Evolutionary conservation across 345 rosid species (phyloP).

Genomic region (Theobroma cacao): DNA sequence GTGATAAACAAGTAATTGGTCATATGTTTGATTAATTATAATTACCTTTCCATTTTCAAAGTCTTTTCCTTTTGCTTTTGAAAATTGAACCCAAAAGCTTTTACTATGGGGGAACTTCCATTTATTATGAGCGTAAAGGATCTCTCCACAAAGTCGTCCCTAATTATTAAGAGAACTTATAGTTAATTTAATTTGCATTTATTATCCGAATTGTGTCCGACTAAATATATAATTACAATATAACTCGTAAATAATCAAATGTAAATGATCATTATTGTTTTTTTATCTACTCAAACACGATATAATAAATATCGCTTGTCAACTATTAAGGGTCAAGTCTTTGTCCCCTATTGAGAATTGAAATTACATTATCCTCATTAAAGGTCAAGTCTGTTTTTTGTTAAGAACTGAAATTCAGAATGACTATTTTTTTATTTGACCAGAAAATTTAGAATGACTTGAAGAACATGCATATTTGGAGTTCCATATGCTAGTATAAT

Average conservation of each 20-base stretch:
- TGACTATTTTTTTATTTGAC: no score
- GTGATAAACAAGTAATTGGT: background rate
- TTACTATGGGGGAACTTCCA: background rate
- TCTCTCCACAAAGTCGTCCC: background rate
- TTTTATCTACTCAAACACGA: no score
- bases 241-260: no score
- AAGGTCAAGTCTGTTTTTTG: no score
- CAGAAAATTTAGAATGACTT: background rate
- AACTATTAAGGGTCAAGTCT: background rate
- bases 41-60: background rate
- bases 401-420: no score
- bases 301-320: no score
- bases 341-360: background rate
- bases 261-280: no score
- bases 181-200: no score
- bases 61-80: background rate
- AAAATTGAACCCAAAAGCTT: background rate
- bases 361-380: background rate
- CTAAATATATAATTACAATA: no score
- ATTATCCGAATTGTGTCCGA: no score
- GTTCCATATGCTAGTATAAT: background rate
- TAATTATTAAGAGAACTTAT: no score
- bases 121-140: background rate
- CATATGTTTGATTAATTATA: background rate
- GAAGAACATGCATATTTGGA: background rate